Percentiles rank a stretch among this genome's conserved stretches.
Evolutionary conservation across 306 rosid species (phyloP).

Genomic region (Gastrolobium bilobum): DNA sequence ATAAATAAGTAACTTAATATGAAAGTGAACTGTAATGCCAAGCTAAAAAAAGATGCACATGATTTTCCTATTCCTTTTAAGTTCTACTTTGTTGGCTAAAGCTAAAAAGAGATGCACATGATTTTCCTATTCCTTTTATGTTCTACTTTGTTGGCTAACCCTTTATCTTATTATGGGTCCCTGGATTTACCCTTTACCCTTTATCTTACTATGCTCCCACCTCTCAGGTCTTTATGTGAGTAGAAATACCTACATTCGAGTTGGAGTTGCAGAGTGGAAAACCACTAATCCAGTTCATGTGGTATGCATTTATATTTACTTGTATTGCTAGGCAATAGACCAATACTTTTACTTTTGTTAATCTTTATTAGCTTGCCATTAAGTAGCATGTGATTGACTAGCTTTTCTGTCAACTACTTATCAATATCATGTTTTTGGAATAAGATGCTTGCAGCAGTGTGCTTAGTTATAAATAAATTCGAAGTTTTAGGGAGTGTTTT

Average conservation of each 20-base stretch:
- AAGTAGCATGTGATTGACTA: constrained; percentile 34
- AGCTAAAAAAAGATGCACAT: background rate
- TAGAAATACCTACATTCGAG: constrained; percentile 95
- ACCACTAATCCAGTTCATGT: constrained; percentile 89
- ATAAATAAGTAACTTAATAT: background rate
- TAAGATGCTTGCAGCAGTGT: constrained; percentile 35
- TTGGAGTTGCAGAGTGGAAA: constrained; percentile 95
- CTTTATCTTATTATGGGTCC: constrained; percentile 30
- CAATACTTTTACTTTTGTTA: background rate
- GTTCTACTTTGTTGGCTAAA: constrained; percentile 18
- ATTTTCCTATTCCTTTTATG: constrained; percentile 23
- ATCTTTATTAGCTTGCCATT: constrained; percentile 11
- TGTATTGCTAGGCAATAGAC: constrained; percentile 6
- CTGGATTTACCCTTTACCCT: background rate
- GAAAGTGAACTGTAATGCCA: constrained; percentile 17
- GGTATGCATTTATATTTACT: constrained; percentile 61
- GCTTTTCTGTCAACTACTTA: constrained; percentile 20
- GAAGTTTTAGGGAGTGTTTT: constrained; percentile 2
- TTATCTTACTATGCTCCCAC: constrained; percentile 45
- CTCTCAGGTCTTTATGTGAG: constrained; percentile 89
- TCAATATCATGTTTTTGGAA: constrained; percentile 37
- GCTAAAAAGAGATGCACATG: constrained; percentile 2
- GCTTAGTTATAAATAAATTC: constrained; percentile 2
- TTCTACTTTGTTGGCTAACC: constrained; percentile 18
- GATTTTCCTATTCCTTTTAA: constrained; percentile 24